Percentiles rank a stretch among this genome's conserved stretches.
phyloP scores from a whole-genome alignment of 441 rosid species.

The Corymbia calophylla region DNA sequence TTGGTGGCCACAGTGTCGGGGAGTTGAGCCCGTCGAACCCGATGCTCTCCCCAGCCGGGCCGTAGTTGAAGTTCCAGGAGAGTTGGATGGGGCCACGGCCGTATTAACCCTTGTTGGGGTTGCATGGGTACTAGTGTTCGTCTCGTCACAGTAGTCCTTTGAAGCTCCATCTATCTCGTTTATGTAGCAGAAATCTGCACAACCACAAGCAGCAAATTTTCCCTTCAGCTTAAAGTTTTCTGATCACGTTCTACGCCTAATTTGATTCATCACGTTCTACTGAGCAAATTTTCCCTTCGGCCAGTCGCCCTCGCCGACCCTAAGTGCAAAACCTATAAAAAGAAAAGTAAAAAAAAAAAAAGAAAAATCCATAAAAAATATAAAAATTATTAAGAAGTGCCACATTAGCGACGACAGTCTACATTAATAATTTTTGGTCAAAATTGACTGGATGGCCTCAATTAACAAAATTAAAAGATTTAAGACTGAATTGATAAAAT shows the following conservation, averaged over 20 bases:
- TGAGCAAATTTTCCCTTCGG: background rate
- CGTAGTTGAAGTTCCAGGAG: background rate
- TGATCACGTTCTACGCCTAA: background rate
- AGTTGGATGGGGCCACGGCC: background rate
- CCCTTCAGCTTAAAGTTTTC: background rate
- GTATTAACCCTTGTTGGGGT: background rate
- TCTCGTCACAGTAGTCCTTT: background rate
- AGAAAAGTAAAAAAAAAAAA: too few relatives aligned
- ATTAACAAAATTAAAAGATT: too few relatives aligned
- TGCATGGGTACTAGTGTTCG: background rate
- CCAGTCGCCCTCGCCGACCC: too few relatives aligned
- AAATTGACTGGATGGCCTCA: too few relatives aligned
- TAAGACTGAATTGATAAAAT: too few relatives aligned
- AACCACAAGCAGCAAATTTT: background rate
- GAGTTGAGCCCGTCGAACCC: background rate
- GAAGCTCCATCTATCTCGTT: background rate
- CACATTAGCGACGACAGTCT: too few relatives aligned
- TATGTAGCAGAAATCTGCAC: constrained; percentile 14
- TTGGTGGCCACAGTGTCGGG: background rate
- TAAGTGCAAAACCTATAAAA: too few relatives aligned
- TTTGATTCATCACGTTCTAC: background rate
- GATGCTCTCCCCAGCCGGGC: background rate
- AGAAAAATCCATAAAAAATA: too few relatives aligned
- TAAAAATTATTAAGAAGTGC: too few relatives aligned
- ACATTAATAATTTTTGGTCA: too few relatives aligned